These are phyloP conservation scores for Laetiporus sulphureus DNA, from an alignment of 1,284 basidiomycete species.

Conservation along the genomic window DNA sequence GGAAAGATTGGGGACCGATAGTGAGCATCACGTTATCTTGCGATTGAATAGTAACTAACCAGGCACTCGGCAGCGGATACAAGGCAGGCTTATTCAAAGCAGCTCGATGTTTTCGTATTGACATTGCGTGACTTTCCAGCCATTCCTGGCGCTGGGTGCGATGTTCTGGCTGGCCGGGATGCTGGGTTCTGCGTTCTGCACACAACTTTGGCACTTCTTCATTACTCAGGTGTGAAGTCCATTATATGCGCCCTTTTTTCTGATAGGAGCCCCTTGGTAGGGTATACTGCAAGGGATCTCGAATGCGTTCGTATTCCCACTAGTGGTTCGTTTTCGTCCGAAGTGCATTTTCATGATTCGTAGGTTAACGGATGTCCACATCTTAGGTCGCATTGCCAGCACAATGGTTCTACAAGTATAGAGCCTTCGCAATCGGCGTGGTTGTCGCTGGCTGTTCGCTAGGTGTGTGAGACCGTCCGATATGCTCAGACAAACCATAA, in stretches of 20 bases:
- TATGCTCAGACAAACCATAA: neutral
- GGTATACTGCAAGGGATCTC: slow-evolving; percentile 14
- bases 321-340: slow-evolving; percentile 7
- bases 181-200: slow-evolving; percentile 22
- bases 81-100: no score
- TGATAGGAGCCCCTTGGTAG: slow-evolving; percentile 2
- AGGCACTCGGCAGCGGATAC: no score
- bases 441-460: slow-evolving; percentile 13
- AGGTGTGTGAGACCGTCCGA: slow-evolving; percentile 1
- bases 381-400: slow-evolving; percentile 12
- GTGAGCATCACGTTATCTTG: slow-evolving; percentile 12
- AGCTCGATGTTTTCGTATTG: no score
- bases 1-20: slow-evolving; percentile 24
- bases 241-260: neutral
- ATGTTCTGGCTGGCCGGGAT: slow-evolving; percentile 19
- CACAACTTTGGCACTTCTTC: slow-evolving; percentile 23
- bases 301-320: slow-evolving; percentile 12
- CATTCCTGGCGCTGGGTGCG: slow-evolving; percentile 17
- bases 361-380: neutral
- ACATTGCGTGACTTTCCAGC: slow-evolving; percentile 11
- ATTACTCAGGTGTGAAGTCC: slow-evolving; percentile 18
- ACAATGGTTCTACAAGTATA: slow-evolving; percentile 15
- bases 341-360: neutral
- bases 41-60: no score
- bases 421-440: slow-evolving; percentile 14